Percentiles rank a stretch among this genome's conserved stretches.
These are phyloP conservation scores for Gossypium raimondii DNA, from an alignment of 345 rosid genomes.

Conservation along the genomic window DNA sequence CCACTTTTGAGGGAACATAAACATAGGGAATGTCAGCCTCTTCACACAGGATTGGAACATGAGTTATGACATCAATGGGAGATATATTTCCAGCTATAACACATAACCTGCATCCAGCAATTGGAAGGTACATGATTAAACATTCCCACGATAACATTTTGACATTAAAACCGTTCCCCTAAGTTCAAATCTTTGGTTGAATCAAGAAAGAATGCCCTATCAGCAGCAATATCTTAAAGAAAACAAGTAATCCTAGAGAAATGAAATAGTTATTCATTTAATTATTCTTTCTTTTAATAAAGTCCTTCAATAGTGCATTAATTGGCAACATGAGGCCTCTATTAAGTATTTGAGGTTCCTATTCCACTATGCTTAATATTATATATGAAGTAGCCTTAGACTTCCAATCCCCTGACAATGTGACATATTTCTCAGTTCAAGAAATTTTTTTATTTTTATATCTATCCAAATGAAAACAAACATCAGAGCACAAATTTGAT, in stretches of 20 bases:
- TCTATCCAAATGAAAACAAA: neutral
- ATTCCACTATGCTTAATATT: too few species aligned
- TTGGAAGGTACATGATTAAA: neutral
- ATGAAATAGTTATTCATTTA: neutral
- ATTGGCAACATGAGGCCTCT: neutral
- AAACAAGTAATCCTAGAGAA: neutral
- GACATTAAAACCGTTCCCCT: neutral
- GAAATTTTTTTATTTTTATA: neutral
- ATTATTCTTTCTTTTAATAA: neutral
- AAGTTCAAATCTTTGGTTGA: neutral
- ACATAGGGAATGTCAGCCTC: slow-evolving; percentile 76
- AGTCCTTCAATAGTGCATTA: neutral
- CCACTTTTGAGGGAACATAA: slow-evolving; percentile 88
- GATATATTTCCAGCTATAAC: slow-evolving; percentile 96
- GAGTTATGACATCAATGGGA: slow-evolving; percentile 93
- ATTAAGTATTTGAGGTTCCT: too few species aligned
- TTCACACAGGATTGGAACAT: slow-evolving; percentile 86
- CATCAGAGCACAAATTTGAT: neutral
- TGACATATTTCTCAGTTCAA: neutral
- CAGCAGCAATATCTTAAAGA: neutral
- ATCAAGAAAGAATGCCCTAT: neutral
- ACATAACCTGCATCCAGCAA: slow-evolving; percentile 53
- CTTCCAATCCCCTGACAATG: neutral
- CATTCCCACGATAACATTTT: neutral
- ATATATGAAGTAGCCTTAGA: too few species aligned